phyloP scores from a whole-genome alignment of 1,284 basidiomycete genomes.

The Fomitiporia mediterranea region DNA sequence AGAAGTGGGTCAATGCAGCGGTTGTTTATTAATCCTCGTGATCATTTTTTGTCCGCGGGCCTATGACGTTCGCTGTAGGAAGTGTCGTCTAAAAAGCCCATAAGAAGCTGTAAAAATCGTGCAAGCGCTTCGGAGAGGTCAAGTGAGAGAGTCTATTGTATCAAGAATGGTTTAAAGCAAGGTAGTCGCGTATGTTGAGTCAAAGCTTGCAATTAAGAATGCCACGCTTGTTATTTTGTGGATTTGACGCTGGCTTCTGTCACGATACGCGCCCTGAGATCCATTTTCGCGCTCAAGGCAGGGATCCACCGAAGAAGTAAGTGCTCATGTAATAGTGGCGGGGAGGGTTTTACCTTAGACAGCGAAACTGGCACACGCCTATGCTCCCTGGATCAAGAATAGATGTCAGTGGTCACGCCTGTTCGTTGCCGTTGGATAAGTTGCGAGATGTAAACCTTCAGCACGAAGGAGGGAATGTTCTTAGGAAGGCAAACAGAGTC shows the following conservation, averaged over 20 bases:
- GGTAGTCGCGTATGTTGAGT: neutral
- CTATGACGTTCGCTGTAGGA: neutral
- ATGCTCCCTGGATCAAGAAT: neutral
- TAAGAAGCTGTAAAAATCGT: neutral
- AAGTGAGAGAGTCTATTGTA: neutral
- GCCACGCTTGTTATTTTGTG: neutral
- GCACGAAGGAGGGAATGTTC: too few relatives aligned
- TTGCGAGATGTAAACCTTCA: too few relatives aligned
- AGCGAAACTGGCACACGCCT: neutral
- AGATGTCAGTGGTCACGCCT: too few relatives aligned
- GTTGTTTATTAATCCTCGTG: neutral
- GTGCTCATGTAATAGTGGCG: neutral
- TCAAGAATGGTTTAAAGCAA: neutral
- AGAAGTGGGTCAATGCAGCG: conserved; percentile 4
- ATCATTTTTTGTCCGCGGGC: conserved; percentile 1
- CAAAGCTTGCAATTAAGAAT: neutral
- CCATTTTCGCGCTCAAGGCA: neutral
- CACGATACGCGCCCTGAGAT: too few relatives aligned
- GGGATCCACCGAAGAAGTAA: neutral
- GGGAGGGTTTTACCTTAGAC: neutral
- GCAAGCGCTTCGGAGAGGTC: neutral
- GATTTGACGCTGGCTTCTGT: too few relatives aligned
- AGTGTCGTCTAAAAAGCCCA: neutral
- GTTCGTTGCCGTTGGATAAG: too few relatives aligned
- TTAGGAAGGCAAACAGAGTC: too few relatives aligned